Base-by-base conservation (phyloP, 139 green algal species). In the Chlamydomonas asymmetrica region DNA sequence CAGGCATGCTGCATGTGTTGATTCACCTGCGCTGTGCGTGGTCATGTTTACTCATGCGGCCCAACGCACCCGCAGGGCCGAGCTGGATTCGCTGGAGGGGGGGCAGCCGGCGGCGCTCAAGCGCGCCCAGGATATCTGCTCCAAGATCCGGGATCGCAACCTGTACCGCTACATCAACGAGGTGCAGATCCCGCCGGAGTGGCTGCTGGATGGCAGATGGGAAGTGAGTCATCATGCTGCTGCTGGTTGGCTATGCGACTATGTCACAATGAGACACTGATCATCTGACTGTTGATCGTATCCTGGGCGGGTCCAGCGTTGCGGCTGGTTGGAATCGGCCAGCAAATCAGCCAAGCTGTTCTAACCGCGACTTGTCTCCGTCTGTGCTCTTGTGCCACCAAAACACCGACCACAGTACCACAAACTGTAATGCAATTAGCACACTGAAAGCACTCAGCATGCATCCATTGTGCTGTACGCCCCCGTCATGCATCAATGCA, bases 141-240 rank as follows among this genome's bases (percentile, higher is more conserved):
- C 37, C 23, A 79, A 84, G 9, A 45, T 96, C 62, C 73, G 83
- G 1, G 70, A 73, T 66, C 84, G 91, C 0, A 60, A 93, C 50
- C 79, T 96, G 45, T 96, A 95, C 85, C 91, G 88, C 67, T 92
- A 76, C 81, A 79, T 79, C 38, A 71, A 71, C 32, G 86, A 92
- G 79, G 69, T 87, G 7, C 66, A 72, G 3, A 71, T 95, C 3
- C 83, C 83, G 0, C 31, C 39, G 2, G 68, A 78, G 38, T 65
- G 48, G 16, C 71, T 86, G 37, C 20, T 43, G 40, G 37, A 75
- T 48, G 29, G 39, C 10, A 59, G 74, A 63, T 63, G 66, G 71
- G 37, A 63, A 54, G 56, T 75, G 38, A 59, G 68, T 22, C 9
- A 13, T 27, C 16, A 29, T 4, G 23, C 9, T 20, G 54, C 13